phyloP scores from a whole-genome alignment of 441 rosid genomes.

The Gossypium davidsonii region DNA sequence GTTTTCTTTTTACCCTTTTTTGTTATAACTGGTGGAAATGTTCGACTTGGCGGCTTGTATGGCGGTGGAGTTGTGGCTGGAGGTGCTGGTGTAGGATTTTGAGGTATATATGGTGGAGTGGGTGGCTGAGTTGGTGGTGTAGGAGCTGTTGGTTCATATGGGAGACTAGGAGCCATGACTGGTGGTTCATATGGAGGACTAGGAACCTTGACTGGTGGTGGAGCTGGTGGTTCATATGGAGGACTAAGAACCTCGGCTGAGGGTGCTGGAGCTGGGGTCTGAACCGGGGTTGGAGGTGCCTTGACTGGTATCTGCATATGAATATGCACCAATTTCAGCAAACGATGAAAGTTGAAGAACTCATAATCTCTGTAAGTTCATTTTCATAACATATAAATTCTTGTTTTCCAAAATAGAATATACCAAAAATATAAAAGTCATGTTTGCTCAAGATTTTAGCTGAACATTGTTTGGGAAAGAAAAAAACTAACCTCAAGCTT shows the following conservation, averaged over 20 bases:
- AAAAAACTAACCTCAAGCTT: conserved; percentile 18
- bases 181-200: conserved; percentile 4
- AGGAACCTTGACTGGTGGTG: conserved; percentile 15
- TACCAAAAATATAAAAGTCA: no score
- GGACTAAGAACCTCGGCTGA: conserved; percentile 19
- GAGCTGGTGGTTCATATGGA: conserved; percentile 18
- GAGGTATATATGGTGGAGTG: conserved; percentile 17
- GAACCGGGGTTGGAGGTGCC: conserved; percentile 10
- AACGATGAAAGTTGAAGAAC: neutral
- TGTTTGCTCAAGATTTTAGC: neutral
- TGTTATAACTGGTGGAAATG: conserved; percentile 46
- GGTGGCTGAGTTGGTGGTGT: neutral
- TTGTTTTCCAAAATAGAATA: neutral
- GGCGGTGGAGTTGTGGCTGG: conserved; percentile 19
- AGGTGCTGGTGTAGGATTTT: conserved; percentile 16
- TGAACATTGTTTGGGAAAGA: neutral
- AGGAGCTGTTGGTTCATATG: conserved; percentile 15
- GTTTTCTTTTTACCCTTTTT: conserved; percentile 30
- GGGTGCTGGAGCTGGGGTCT: conserved; percentile 9
- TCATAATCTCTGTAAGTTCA: neutral
- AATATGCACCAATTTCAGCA: neutral
- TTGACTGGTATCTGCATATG: conserved; percentile 17
- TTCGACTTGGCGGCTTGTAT: conserved; percentile 7
- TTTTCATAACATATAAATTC: neutral
- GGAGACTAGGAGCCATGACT: conserved; percentile 12